Conservation (phyloP, 768 basidiomycete genomes). For the Lactifluus volemus region DNA sequence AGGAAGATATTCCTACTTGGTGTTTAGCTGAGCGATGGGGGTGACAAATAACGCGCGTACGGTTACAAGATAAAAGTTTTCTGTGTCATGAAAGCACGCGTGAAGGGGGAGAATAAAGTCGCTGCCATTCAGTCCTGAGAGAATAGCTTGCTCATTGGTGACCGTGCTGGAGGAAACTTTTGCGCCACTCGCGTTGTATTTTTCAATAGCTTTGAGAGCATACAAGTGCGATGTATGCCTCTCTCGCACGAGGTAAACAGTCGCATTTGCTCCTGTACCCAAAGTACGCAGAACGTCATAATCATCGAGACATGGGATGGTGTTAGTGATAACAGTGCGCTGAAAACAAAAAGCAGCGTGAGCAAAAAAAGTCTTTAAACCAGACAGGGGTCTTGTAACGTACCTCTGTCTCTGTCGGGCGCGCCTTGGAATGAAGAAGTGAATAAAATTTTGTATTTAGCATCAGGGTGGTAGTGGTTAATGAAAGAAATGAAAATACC, state of each 20-base stretch:
- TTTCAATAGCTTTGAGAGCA: slow-evolving; percentile 14
- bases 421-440: not conserved
- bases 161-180: not conserved
- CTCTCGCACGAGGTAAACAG: slow-evolving; percentile 14
- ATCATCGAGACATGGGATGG: slow-evolving; percentile 10
- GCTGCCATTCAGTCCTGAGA: slow-evolving; percentile 1
- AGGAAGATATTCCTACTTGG: slow-evolving; percentile 10
- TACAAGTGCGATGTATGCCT: slow-evolving; percentile 5
- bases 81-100: slow-evolving; percentile 14
- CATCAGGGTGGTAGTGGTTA: not conserved
- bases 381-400: not conserved
- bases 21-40: not conserved
- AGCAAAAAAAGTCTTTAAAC: not conserved
- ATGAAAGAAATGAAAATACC: not conserved
- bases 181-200: not conserved
- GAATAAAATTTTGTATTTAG: slow-evolving; percentile 5
- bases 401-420: not conserved
- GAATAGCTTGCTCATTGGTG: slow-evolving; percentile 1
- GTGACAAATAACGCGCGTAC: not conserved
- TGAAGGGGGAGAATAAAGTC: slow-evolving; percentile 12
- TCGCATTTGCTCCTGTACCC: slow-evolving; percentile 7
- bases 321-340: not conserved
- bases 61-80: slow-evolving; percentile 8
- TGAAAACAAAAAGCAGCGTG: not conserved
- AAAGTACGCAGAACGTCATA: slow-evolving; percentile 8